Evolutionary conservation across 352 stramenopile species (phyloP), one percentile per base, ranked within the genome.

Genomic region (Phytophthora brassicae): DNA sequence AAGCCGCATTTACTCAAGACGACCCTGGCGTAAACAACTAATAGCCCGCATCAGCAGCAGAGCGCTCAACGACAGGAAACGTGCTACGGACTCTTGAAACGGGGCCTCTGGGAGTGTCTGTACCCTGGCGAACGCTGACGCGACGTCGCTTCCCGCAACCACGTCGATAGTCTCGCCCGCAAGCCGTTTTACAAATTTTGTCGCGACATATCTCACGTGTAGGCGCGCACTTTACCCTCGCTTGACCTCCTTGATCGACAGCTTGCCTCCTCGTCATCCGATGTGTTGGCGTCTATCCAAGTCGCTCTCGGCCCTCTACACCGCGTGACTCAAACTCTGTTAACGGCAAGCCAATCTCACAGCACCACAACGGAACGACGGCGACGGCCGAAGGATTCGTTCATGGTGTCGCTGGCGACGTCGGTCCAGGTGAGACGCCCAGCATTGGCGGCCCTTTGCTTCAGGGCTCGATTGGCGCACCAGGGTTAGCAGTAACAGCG

Each of bases 351-450:
- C 33, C 48, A 24, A 66, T 66, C 56, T 62, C 49, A 43, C 56
- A 44, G 62, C 7, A 36, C 41, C 56, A 66, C 62, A 70, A 70
- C 66, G 56, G 56, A 60, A 70, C 62, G 62, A 70, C 43, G 35
- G 26, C 26, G 4, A 8, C 17, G 19, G 47, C 23, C n/a, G n/a
- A n/a, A n/a, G n/a, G n/a, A n/a, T 16, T 19, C 49, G 35, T 36
- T 33, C 41, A 12, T 29, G 17, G 22, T 29, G 26, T 31, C 49
- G 52, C 43, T 23, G 44, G 38, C 22, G 28, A 35, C 38, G 19
- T 19, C n/a, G 19, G 16, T n/a, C 17, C 22, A 23, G 24, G 35
- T 64, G 26, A 22, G 29, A 64, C 38, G 53, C 6, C 28, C 38
- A 14, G 17, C 38, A 24, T 14, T n/a, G 38, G 38, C 17, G 49